Base-by-base conservation (phyloP, 805 yeast species). In the Wickerhamiella azymoides region DNA sequence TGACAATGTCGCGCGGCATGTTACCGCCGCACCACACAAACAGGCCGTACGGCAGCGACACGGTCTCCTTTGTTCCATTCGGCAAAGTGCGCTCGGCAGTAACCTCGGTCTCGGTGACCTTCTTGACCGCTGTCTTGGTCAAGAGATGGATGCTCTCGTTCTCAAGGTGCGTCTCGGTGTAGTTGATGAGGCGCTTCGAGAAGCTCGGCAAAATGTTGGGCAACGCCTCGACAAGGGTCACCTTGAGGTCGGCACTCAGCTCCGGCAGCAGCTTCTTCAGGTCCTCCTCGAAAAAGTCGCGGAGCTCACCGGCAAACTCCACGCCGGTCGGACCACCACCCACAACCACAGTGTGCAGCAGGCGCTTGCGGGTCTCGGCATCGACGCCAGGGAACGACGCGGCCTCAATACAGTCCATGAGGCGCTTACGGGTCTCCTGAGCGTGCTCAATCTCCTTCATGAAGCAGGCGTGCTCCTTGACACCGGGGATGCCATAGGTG, bases 241-340 rank as follows among this genome's bases (percentile, higher is more conserved):
- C 92, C 57, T 76, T 75, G 65, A 86, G 76, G 64, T 88, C 96
- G 55, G 72, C 68, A 53, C 84, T 79, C 54, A 88, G 75, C 57
- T 74, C 80, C 37, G 96, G 96, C 68, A 84, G 80, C 86, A 93
- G 84, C 66, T 80, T 83, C 57, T 69, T 67, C 66, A 88, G 72
- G 65, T 88, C 97, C 64, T 88, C 93, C 63, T 83, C 86, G 51
- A 86, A 82, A 66, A 84, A 89, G 66, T 88, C 97, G 68, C 83
- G 93, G 57, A 88, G 69, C 67, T 89, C 96, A 59, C 94, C 97
- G 54, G 96, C 96, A 57, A 86, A 82, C 68, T 86, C 96, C 51
- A 88, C 96, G 69, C 97, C 97, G 38, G 97, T 88, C 62, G 97
- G 96, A 53, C 97, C 97, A 66, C 96, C 97, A 59, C 97, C 97